A percentile compares a stretch with the other conserved stretches of the same genome.
Conservation (phyloP, 2,329 filamentous ascomycete species). For the Epichloe aotearoae region DNA sequence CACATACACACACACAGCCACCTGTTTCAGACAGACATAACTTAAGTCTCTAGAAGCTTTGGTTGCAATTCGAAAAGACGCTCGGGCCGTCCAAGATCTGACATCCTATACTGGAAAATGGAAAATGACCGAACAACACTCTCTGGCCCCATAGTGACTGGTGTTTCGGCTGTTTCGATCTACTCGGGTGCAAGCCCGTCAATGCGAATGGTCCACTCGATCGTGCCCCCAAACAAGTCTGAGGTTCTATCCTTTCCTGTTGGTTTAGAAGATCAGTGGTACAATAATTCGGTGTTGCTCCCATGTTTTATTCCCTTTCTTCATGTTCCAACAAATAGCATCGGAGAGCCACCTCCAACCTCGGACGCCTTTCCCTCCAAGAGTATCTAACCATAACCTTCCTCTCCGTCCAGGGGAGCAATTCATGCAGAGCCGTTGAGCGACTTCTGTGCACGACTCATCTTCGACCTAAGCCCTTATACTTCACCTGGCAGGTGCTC, state of each 20-base stretch:
- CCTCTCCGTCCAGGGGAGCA: neutral
- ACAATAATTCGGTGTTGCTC: slow-evolving; percentile 1
- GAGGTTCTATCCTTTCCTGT: neutral
- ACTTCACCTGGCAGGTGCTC: neutral
- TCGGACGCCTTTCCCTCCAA: slow-evolving; percentile 1
- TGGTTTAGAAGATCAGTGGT: neutral
- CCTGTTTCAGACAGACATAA: slow-evolving; percentile 11
- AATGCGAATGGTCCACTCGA: slow-evolving; percentile 9
- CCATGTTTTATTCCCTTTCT: neutral
- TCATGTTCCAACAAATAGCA: slow-evolving; percentile 6
- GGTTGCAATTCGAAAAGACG: slow-evolving; percentile 5
- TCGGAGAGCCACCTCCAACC: slow-evolving; percentile 4
- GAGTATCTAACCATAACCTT: neutral
- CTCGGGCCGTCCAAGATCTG: slow-evolving; percentile 10
- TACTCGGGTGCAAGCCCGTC: slow-evolving; percentile 6
- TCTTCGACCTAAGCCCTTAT: neutral
- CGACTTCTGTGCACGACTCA: slow-evolving; percentile 1
- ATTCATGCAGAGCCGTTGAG: neutral
- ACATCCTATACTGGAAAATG: slow-evolving; percentile 2
- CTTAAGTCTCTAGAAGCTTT: slow-evolving; percentile 6
- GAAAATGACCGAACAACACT: slow-evolving; percentile 3
- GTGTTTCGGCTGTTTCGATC: slow-evolving; percentile 12
- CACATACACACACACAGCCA: slow-evolving; percentile 5
- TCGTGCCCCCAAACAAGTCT: slow-evolving; percentile 3
- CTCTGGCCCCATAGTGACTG: slow-evolving; percentile 3